These are phyloP conservation scores for Chaetoscypha palmicola DNA, from an alignment of 2,329 filamentous ascomycete genomes.

Conservation along the genomic window DNA sequence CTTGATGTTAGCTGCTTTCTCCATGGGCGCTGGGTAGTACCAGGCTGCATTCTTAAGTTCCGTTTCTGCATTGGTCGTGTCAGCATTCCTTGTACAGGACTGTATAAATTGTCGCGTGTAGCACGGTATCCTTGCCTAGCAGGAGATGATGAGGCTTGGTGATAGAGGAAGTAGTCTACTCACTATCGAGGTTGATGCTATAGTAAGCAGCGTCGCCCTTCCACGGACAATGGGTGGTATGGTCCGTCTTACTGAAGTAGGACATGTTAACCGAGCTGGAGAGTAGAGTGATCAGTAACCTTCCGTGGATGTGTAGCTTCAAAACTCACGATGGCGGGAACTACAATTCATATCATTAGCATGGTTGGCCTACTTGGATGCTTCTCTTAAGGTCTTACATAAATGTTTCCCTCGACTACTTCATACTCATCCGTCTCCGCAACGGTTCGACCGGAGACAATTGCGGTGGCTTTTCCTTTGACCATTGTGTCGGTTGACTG, in stretches of 20 bases:
- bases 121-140: too few species aligned
- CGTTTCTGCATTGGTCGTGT: constrained; percentile 24
- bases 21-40: constrained; percentile 38
- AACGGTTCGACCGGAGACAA: constrained; percentile 38
- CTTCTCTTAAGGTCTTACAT: constrained; percentile 30
- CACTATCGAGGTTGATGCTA: constrained; percentile 37
- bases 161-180: constrained; percentile 1
- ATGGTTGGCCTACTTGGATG: not conserved
- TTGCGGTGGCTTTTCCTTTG: constrained; percentile 31
- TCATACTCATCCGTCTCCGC: constrained; percentile 40
- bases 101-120: not conserved
- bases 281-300: too few species aligned
- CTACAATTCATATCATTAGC: constrained; percentile 19
- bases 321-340: constrained; percentile 32
- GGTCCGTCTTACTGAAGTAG: constrained; percentile 35
- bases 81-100: not conserved
- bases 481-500: constrained; percentile 11
- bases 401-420: constrained; percentile 42
- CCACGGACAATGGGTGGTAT: constrained; percentile 38
- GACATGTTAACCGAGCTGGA: constrained; percentile 33
- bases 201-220: constrained; percentile 43
- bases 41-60: constrained; percentile 39
- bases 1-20: constrained; percentile 37
- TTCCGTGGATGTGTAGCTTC: not conserved
- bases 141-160: too few species aligned